Evolutionary conservation across 163 green algal genomes (phyloP).

Genomic region (Scenedesmus sp.): DNA sequence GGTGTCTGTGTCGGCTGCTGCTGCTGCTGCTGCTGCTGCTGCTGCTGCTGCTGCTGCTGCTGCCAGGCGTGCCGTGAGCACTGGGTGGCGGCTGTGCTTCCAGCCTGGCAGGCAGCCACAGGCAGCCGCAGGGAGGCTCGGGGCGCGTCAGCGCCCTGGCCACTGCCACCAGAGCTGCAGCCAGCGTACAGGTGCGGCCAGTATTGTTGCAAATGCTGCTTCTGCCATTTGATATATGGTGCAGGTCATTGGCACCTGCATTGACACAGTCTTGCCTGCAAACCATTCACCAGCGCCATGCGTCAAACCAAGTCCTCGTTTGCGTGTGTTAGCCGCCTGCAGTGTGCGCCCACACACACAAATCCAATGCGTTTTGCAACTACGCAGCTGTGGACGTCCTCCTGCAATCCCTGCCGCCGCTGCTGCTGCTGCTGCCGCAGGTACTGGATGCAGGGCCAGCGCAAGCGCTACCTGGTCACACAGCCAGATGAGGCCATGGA

Average conservation of each 20-base stretch:
- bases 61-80: slow-evolving; percentile 1
- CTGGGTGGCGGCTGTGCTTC: slow-evolving; percentile 37
- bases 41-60: no score
- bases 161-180: slow-evolving; percentile 18
- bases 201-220: not conserved
- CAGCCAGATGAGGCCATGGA: slow-evolving; percentile 44
- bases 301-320: no score
- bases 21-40: no score
- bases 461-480: slow-evolving; percentile 39
- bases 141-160: slow-evolving; percentile 17
- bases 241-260: no score
- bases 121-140: not conserved
- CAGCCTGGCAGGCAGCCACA: slow-evolving; percentile 24
- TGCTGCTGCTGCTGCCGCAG: not conserved
- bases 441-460: slow-evolving; percentile 35
- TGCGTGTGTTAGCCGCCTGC: not conserved
- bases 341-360: not conserved
- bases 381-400: not conserved
- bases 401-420: not conserved
- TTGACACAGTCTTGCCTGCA: no score
- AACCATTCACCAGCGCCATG: no score
- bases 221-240: no score
- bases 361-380: no score
- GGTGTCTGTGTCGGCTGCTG: no score
- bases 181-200: slow-evolving; percentile 2